Evolutionary conservation across 495 filamentous ascomycete genomes (phyloP).

Genomic region (Bacidia gigantensis): DNA sequence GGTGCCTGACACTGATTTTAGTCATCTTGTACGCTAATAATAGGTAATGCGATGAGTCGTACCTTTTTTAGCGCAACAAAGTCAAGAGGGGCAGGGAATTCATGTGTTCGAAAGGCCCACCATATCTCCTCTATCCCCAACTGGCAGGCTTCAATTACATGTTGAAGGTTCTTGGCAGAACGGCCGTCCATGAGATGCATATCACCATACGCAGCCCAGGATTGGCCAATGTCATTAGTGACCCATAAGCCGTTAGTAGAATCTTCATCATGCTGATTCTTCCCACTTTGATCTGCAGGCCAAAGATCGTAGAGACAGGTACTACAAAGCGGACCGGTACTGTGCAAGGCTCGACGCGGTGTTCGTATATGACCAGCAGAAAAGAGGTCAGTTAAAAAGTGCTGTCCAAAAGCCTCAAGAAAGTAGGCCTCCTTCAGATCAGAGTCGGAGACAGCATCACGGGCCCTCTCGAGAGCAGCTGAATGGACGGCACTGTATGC

Average conservation of each 20-base stretch:
- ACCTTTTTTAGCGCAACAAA: not conserved
- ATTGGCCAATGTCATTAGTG: not conserved
- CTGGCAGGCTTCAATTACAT: not conserved
- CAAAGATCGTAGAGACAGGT: not conserved
- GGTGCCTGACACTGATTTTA: not conserved
- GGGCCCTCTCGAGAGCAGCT: not conserved
- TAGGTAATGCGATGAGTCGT: not conserved
- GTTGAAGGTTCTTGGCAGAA: not conserved
- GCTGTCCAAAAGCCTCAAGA: not conserved
- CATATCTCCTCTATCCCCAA: not conserved
- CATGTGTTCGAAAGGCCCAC: not conserved
- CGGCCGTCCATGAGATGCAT: not conserved
- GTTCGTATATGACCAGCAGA: not conserved
- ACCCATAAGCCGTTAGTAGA: not conserved
- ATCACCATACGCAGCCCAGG: not conserved
- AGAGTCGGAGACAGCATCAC: not conserved
- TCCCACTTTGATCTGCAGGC: not conserved
- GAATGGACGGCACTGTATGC: not conserved
- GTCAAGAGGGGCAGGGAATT: not conserved
- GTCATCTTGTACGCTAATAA: not conserved
- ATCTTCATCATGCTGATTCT: not conserved
- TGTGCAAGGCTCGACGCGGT: not conserved
- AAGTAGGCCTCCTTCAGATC: not conserved
- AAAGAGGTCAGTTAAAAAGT: not conserved
- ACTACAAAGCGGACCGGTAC: not conserved